Percentiles rank a stretch among this genome's conserved stretches.
These are phyloP conservation scores for Hyphopichia pseudoburtonii DNA, from an alignment of 1,139 yeast genomes.

Conservation along the genomic window DNA sequence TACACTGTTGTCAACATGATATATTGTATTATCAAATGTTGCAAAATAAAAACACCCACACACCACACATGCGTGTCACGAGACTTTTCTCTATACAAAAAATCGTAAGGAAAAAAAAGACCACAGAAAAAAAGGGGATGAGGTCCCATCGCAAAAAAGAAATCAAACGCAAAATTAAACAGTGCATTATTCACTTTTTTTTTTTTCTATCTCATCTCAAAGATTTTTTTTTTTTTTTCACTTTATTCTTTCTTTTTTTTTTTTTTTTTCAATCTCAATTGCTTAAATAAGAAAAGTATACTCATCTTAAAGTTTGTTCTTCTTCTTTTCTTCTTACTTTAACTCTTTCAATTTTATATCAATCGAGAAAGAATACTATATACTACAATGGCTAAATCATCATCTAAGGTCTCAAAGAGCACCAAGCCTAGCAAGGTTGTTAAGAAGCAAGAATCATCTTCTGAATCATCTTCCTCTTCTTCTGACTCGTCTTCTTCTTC, in stretches of 20 bases:
- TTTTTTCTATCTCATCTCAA: constrained; percentile 4
- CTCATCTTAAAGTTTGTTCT: neutral
- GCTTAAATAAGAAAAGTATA: too few species aligned
- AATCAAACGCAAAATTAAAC: neutral
- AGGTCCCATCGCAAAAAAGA: neutral
- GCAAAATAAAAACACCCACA: too few species aligned
- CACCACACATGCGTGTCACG: too few species aligned
- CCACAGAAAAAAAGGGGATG: too few species aligned
- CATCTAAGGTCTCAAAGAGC: constrained; percentile 24
- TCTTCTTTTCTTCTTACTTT: neutral
- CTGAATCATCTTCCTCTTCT: constrained; percentile 16
- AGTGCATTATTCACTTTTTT: neutral
- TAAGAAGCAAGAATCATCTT: constrained; percentile 20
- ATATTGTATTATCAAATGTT: too few species aligned
- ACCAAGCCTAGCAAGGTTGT: constrained; percentile 28
- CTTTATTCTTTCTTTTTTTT: neutral
- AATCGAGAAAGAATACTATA: neutral
- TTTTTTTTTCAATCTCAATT: too few species aligned
- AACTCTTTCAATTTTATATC: neutral
- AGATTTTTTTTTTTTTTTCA: neutral
- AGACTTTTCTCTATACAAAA: too few species aligned
- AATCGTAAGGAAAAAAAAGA: too few species aligned
- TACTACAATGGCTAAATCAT: constrained; percentile 30
- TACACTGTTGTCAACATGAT: too few species aligned
- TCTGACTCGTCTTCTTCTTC: constrained; percentile 12